A percentile compares a stretch with the other conserved stretches of the same genome.
Evolutionary conservation across 192 early-diverging fungal genomes (phyloP).

Genomic region (Spizellomyces sp.): DNA sequence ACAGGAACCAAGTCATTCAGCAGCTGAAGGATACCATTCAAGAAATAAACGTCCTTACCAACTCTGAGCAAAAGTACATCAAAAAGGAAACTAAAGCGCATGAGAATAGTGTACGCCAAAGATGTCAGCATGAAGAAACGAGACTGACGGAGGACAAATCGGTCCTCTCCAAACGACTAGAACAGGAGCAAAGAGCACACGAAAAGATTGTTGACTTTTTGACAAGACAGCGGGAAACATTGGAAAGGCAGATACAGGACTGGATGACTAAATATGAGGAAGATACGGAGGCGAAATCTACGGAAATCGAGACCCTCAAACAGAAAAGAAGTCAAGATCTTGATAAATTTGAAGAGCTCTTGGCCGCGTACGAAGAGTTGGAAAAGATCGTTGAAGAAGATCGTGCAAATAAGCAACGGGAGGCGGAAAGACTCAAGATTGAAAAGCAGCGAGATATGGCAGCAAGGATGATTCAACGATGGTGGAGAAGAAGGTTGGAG

Average conservation of each 20-base stretch:
- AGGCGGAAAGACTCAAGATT: slow-evolving; percentile 47
- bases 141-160: slow-evolving; percentile 39
- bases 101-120: slow-evolving; percentile 51
- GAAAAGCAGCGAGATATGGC: slow-evolving; percentile 30
- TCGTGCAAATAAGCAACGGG: slow-evolving; percentile 32
- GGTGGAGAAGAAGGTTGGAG: slow-evolving; percentile 39
- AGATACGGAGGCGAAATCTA: slow-evolving; percentile 59
- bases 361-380: slow-evolving; percentile 54
- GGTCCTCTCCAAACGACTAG: slow-evolving; percentile 38
- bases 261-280: slow-evolving; percentile 68
- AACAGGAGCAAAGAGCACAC: slow-evolving; percentile 54
- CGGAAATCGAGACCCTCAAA: slow-evolving; percentile 57
- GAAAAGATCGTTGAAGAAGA: slow-evolving; percentile 62
- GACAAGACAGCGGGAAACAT: slow-evolving; percentile 43
- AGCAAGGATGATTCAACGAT: slow-evolving; percentile 47
- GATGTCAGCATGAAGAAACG: slow-evolving; percentile 45
- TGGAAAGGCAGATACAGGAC: slow-evolving; percentile 61
- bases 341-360: slow-evolving; percentile 61
- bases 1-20: slow-evolving; percentile 63
- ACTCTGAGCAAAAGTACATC: slow-evolving; percentile 64
- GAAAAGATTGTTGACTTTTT: slow-evolving; percentile 59
- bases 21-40: slow-evolving; percentile 69
- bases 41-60: slow-evolving; percentile 62
- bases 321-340: slow-evolving; percentile 48
- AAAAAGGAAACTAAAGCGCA: slow-evolving; percentile 69